Evolutionary conservation across 176 grass and related monocot species (phyloP).

Genomic region (Aegilops bicornis): DNA sequence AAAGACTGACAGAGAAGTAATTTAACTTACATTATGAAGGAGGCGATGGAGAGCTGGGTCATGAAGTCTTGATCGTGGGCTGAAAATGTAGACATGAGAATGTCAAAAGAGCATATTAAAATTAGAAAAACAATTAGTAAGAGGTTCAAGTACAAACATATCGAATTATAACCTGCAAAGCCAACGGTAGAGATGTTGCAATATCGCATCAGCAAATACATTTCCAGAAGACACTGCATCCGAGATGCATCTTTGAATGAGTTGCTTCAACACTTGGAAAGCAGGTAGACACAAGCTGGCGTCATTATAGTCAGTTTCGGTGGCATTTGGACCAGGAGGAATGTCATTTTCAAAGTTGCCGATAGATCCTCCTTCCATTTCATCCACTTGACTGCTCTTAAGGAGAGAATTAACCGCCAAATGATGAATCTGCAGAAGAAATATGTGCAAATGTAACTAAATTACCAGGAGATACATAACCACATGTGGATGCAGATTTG

Average conservation of each 20-base stretch:
- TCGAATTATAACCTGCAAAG: slow-evolving; percentile 73
- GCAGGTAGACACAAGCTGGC: slow-evolving; percentile 65
- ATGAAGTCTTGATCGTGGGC: slow-evolving; percentile 94
- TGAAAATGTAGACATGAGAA: slow-evolving; percentile 53
- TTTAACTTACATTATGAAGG: slow-evolving; percentile 84
- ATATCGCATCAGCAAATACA: slow-evolving; percentile 91
- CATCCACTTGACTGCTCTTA: slow-evolving; percentile 90
- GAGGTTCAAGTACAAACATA: slow-evolving; percentile 12
- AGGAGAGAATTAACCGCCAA: slow-evolving; percentile 92
- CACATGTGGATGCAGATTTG: neutral
- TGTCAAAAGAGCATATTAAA: neutral
- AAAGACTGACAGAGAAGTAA: neutral
- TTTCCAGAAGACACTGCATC: slow-evolving; percentile 96
- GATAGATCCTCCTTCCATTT: slow-evolving; percentile 81
- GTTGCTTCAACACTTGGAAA: slow-evolving; percentile 92
- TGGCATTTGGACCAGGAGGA: slow-evolving; percentile 42
- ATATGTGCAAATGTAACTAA: slow-evolving; percentile 17
- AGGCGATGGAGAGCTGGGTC: slow-evolving; percentile 92
- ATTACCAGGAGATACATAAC: neutral
- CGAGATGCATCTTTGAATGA: slow-evolving; percentile 90
- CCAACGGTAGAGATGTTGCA: slow-evolving; percentile 95
- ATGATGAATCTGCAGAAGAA: slow-evolving; percentile 86
- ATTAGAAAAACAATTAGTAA: slow-evolving; percentile 23
- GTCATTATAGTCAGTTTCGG: slow-evolving; percentile 75
- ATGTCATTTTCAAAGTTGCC: slow-evolving; percentile 55